A percentile compares a stretch with the other conserved stretches of the same genome.
Conservation (phyloP, 75 land plant species). For the Selaginella tamariscina region DNA sequence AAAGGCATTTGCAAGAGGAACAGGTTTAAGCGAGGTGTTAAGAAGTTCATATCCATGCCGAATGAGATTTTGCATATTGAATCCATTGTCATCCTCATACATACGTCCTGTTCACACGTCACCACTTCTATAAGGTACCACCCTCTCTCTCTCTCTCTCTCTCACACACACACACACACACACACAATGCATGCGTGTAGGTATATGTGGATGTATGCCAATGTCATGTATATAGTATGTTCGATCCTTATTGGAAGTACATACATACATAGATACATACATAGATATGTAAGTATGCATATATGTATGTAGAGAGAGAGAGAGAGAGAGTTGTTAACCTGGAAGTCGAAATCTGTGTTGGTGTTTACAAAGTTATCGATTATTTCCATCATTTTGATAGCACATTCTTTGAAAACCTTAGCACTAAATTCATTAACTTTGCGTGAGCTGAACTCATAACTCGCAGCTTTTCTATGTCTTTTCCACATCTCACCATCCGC, state of each 20-base stretch:
- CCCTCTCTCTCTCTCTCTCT: no score
- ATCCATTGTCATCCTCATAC: neutral
- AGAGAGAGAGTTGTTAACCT: no score
- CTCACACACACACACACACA: no score
- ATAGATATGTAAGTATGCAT: no score
- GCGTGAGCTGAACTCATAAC: conserved; percentile 12
- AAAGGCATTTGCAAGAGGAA: neutral
- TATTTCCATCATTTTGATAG: neutral
- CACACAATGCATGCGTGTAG: no score
- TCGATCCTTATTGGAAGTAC: no score
- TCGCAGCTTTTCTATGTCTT: conserved; percentile 13
- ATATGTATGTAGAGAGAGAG: no score
- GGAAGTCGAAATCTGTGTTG: neutral
- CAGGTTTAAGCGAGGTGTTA: neutral
- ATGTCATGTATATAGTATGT: no score
- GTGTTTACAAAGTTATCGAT: neutral
- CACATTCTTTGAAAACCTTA: conserved; percentile 11
- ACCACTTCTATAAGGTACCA: no score
- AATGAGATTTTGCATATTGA: conserved; percentile 3
- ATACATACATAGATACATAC: no score
- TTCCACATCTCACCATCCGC: neutral
- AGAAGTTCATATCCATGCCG: neutral
- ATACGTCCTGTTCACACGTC: neutral
- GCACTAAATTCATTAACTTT: conserved; percentile 5
- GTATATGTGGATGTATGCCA: no score